Percentiles rank a stretch among this genome's conserved stretches.
phyloP scores from a whole-genome alignment of 177 flowering plant genomes.

The Vitis hybrid region DNA sequence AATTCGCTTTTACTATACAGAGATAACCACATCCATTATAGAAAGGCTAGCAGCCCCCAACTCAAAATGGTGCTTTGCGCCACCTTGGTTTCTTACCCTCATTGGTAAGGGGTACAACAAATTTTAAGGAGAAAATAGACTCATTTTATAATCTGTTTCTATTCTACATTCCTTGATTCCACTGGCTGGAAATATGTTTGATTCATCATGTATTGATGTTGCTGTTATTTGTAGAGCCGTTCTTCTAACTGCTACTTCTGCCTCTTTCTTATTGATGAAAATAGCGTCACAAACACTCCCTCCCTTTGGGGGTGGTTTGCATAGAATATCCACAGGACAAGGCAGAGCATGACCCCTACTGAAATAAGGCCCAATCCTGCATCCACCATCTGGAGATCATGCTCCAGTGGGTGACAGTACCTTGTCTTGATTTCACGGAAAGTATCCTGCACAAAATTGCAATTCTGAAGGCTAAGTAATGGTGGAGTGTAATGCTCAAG shows the following conservation, averaged over 20 bases:
- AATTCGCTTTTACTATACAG: neutral
- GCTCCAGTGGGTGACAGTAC: conserved; percentile 65
- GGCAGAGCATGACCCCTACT: conserved; percentile 78
- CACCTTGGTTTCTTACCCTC: conserved; percentile 29
- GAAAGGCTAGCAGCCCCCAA: conserved; percentile 8
- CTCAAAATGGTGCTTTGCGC: conserved; percentile 60
- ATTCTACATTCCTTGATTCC: neutral
- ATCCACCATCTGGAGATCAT: conserved; percentile 52
- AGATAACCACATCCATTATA: neutral
- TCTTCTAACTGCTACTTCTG: conserved; percentile 8
- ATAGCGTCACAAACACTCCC: conserved; percentile 69
- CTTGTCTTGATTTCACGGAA: conserved; percentile 56
- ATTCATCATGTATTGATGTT: neutral
- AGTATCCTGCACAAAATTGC: conserved; percentile 79
- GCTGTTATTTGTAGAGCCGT: neutral
- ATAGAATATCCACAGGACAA: conserved; percentile 73
- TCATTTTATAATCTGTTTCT: neutral
- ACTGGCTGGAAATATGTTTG: conserved; percentile 1
- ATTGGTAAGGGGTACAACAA: neutral
- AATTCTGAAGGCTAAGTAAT: conserved; percentile 72
- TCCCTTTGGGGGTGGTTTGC: conserved; percentile 98
- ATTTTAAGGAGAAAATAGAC: neutral
- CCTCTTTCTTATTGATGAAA: conserved; percentile 27
- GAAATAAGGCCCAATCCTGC: conserved; percentile 79
- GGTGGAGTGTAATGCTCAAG: conserved; percentile 75